These are phyloP conservation scores for Microcos paniculata DNA, from an alignment of 345 rosid genomes.

Conservation along the genomic window DNA sequence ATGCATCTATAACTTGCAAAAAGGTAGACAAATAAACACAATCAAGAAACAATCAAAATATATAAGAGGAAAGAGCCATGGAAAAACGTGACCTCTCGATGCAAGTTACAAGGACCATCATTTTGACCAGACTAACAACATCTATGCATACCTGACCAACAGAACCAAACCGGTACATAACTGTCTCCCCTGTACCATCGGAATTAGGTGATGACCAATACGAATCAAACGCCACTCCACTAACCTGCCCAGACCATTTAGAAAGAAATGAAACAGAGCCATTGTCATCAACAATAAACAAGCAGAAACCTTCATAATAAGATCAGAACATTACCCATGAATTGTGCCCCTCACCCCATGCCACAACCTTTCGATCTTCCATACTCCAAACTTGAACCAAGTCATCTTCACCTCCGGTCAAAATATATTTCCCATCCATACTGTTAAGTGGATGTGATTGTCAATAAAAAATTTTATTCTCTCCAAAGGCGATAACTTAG, in stretches of 20 bases:
- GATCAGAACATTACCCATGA: constrained; percentile 78
- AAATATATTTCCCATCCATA: constrained; percentile 90
- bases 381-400: constrained; percentile 99
- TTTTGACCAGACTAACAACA: not conserved
- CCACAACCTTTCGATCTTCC: constrained; percentile 98
- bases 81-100: not conserved
- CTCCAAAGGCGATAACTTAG: not conserved
- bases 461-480: constrained; percentile 14
- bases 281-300: constrained; percentile 16
- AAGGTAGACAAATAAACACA: not conserved
- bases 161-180: constrained; percentile 96
- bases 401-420: constrained; percentile 99
- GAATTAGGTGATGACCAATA: constrained; percentile 88
- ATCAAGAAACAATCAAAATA: constrained; percentile 1
- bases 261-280: constrained; percentile 20
- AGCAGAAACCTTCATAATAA: not conserved
- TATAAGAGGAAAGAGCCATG: not conserved
- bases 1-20: constrained; percentile 3
- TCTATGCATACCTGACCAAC: constrained; percentile 86
- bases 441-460: constrained; percentile 47
- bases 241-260: constrained; percentile 66
- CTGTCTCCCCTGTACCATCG: constrained; percentile 77
- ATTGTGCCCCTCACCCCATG: constrained; percentile 99
- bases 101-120: not conserved
- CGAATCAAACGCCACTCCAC: constrained; percentile 99